Base-by-base conservation (phyloP, 352 stramenopile species). In the Aphanomyces invadans region DNA sequence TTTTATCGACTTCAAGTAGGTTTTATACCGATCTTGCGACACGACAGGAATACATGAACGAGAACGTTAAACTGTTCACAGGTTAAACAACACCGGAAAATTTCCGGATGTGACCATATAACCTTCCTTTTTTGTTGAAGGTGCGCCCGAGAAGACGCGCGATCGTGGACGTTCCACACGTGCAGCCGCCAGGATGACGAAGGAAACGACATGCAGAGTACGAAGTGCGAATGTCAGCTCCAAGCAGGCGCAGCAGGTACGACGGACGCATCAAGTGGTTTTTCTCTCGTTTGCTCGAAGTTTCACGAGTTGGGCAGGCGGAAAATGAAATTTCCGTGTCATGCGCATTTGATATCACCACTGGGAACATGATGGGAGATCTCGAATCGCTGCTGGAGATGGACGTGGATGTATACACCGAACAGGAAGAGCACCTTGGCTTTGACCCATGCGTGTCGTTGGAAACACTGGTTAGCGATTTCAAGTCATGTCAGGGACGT, bases 301-400 rank as follows among this genome's bases (percentile, higher is more conserved):
- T 42, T 7, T 15, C 36, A 42, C 36, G 36, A 42, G 7, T 7
- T 42, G 36, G 36, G 15, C 7, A 15, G 36, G 7, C 7, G 36
- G 36, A 42, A 42, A 42, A 15, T 15, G 36, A 15, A 15, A 42
- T 42, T 15, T 42, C 7, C 36, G 15, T 42, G 7, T 42, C 36
- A 15, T 42, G 15, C 36, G 36, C 36, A 42, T 42, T 42, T 15
- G 36, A 42, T 15, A 15, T 7, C 36, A 42, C 36, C 15, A 7
- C 36, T 42, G 36, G 36, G 12, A 32, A 29, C 19, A 26, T 2
- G 4, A 29, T 26, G 17, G 49, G 28, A 11, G 42, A 59, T 28
- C 42, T 67, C 17, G 60, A 59, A 33, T 67, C 60, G 39, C 26
- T 67, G 25, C 31, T 67, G 12, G 60, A 67, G 26, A 60, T 67